phyloP scores from a whole-genome alignment of 176 grass and related monocot genomes.

The Zoysia japonica region DNA sequence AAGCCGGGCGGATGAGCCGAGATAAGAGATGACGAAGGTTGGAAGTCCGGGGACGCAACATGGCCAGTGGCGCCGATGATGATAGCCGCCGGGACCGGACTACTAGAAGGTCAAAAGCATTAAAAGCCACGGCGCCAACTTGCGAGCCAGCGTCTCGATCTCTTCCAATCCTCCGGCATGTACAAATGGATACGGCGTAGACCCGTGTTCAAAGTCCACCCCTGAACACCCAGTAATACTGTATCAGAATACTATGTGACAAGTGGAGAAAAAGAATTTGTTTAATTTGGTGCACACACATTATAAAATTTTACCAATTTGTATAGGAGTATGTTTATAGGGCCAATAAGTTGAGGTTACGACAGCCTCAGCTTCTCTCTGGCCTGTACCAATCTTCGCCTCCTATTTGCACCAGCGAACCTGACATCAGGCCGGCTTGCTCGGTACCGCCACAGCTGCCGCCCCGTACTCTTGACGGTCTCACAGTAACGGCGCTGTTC shows the following conservation, averaged over 20 bases:
- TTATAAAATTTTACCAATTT: not conserved
- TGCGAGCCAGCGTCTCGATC: not conserved
- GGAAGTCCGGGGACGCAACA: constrained; percentile 42
- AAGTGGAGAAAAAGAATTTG: not conserved
- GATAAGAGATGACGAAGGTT: constrained; percentile 8
- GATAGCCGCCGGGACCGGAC: constrained; percentile 44
- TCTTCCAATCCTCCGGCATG: not conserved
- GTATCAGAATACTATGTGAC: not conserved
- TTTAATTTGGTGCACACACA: not conserved
- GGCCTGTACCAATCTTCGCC: not conserved
- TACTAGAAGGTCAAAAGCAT: constrained; percentile 62
- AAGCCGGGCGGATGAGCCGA: not conserved
- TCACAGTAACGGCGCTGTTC: not conserved
- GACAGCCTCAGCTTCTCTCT: not conserved
- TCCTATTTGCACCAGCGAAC: not conserved
- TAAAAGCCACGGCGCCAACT: constrained; percentile 43
- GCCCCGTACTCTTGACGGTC: not conserved
- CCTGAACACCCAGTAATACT: not conserved
- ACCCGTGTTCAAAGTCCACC: constrained; percentile 52
- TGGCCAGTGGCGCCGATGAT: constrained; percentile 15
- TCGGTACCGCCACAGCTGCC: not conserved
- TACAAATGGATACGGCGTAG: constrained; percentile 26
- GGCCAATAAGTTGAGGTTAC: not conserved
- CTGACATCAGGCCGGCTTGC: not conserved
- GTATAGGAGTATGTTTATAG: too few species aligned